Base-by-base conservation (phyloP, 768 basidiomycete species). In the Tricholoma bakamatsutake region DNA sequence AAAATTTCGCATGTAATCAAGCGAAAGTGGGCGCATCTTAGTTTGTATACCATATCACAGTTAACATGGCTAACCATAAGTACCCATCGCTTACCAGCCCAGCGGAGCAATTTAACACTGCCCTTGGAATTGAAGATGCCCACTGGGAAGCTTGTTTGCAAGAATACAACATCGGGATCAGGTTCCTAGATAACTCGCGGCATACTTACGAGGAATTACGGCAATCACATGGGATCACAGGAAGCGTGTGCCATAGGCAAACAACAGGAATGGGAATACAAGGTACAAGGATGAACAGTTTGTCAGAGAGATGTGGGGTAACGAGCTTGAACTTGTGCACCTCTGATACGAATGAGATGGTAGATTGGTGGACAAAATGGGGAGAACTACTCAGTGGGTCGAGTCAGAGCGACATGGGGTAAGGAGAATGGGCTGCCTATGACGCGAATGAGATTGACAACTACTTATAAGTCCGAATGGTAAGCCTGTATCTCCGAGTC, bases 121-220 rank as follows among this genome's bases (percentile, higher is more conserved):
- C 76, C 10, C 71, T 85, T 54, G 74, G 73, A 4, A 70, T 86
- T 18, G 85, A 88, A 67, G 86, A 87, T 59, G 82, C 83, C 0
- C 80, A 82, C 66, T 86, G 15, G 82, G 79, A 17, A 76, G 72
- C 48, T 74, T 86, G n/a, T 85, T 87, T 63, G 75, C 80, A 17
- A 76, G 77, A 50, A 71, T 86, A 3, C 70, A 72, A 45, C 62
- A 69, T 37, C 66, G 67, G 47, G 72, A 75, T 4, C 80, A 86
- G 60, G 70, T 86, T 34, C 69, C 78, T 1, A 73, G 73, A 12
- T 67, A 86, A 48, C 67, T 85, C 53, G 66, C 72, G 30, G 84
- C 80, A 9, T 78, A 80, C 62, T n/a, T n/a, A n/a, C n/a, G 80
- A 85, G 63, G 83, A 85, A 55, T 71, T 84, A 53, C 73, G 84